phyloP scores from a whole-genome alignment of 805 yeast genomes.

The Wickerhamiella musiphila region DNA sequence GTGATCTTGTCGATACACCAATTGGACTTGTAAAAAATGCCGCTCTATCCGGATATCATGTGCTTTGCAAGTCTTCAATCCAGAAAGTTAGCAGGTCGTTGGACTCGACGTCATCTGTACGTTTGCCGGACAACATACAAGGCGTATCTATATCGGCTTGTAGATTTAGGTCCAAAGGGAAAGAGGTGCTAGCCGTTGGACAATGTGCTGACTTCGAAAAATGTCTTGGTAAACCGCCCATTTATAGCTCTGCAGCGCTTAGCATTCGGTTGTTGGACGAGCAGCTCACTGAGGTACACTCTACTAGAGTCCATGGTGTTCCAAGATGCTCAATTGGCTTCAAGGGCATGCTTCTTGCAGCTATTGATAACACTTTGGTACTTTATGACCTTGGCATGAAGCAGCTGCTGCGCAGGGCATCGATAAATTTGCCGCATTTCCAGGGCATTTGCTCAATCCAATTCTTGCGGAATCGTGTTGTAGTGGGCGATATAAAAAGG shows the following conservation, averaged over 20 bases:
- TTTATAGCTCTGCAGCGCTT: background rate
- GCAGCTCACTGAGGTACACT: conserved; percentile 27
- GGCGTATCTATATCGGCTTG: too few species aligned
- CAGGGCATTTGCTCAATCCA: conserved; percentile 37
- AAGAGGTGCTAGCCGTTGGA: too few species aligned
- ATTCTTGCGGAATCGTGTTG: conserved; percentile 40
- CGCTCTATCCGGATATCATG: too few species aligned
- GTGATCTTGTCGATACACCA: too few species aligned
- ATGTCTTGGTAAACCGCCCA: too few species aligned
- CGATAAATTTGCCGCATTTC: conserved; percentile 28
- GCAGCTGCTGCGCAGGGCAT: conserved; percentile 56
- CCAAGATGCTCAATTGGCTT: conserved; percentile 37
- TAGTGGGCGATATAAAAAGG: conserved; percentile 54
- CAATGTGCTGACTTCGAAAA: too few species aligned
- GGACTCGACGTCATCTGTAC: too few species aligned
- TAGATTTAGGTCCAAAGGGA: too few species aligned
- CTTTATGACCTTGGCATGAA: conserved; percentile 56
- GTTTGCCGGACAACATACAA: too few species aligned
- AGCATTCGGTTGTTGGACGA: background rate
- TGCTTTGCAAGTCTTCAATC: too few species aligned
- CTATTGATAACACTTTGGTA: conserved; percentile 25
- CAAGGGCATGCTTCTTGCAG: conserved; percentile 44
- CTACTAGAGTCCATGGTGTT: conserved; percentile 34
- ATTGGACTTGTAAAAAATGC: too few species aligned
- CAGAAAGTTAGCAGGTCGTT: too few species aligned